Evolutionary conservation across 495 filamentous ascomycete genomes (phyloP), one percentile per base, ranked within the genome.

Genomic region (Hypoxylon subgilvum): DNA sequence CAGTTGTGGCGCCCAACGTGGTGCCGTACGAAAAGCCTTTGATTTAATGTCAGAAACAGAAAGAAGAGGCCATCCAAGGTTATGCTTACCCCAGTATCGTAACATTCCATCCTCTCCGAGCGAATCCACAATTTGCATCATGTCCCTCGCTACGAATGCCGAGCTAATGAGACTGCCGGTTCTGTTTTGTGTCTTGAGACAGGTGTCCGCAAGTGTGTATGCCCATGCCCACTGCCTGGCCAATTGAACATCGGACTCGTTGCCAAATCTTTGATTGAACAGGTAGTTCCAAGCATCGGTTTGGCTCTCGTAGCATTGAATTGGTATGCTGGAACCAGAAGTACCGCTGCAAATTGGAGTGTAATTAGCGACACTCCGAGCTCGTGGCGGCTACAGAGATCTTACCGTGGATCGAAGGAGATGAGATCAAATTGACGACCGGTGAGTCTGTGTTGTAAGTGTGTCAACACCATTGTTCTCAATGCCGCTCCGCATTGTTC

Each of bases 21-120:
- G 76, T 78, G 8, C 77, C 75, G 38, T 79, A 79, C 4, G 74
- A 77, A 36, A 74, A 66, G 2, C 76, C 74, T 72, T 12, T 4
- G 10, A 21, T 27, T 28, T 18, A 0, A 42, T 13, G 63, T 67
- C 5, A 49, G 40, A 36, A 10, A 16, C 4, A 9, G n/a, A 17
- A 2, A 18, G 4, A 16, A n/a, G 18, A 4, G 3, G 8, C 34
- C 8, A 38, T 18, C 13, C 14, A 5, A 2, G 6, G 13, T 16
- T 9, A 3, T n/a, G 49, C 71, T 67, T 22, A 76, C 78, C 78
- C 75, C 72, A 81, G 48, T 72, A 81, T 41, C 74, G 60, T 14
- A 82, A 34, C 50, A 79, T 7, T 1, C 78, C 76, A 50, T 79
- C 73, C 23, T 78, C 68, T 42, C 61, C 69, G 4, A 79, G 44